Conservation (phyloP, 768 basidiomycete species). For the Phlegmacium glaucopus region DNA sequence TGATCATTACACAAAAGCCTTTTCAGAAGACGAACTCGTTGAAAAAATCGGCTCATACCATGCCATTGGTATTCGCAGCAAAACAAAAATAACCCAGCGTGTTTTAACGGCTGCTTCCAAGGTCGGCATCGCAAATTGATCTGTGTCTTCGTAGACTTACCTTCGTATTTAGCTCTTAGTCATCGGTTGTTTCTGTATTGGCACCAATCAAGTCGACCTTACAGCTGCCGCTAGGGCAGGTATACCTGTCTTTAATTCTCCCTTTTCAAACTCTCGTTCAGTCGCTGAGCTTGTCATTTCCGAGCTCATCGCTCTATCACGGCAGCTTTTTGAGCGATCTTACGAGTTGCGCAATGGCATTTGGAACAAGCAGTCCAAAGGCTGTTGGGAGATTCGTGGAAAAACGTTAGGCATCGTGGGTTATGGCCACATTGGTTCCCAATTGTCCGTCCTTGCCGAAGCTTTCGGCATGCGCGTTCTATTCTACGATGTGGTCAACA, state of each 20-base stretch:
- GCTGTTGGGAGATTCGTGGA: slow-evolving; percentile 97
- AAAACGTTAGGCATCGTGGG: slow-evolving; percentile 98
- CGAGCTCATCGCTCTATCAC: slow-evolving; percentile 90
- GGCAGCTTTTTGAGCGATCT: slow-evolving; percentile 88
- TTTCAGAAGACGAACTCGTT: slow-evolving; percentile 92
- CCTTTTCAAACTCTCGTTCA: slow-evolving; percentile 97
- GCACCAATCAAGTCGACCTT: slow-evolving; percentile 97
- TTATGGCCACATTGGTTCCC: slow-evolving; percentile 97
- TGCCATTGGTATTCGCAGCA: slow-evolving; percentile 94
- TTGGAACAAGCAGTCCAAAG: slow-evolving; percentile 99
- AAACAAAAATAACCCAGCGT: slow-evolving; percentile 91
- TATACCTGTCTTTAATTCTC: slow-evolving; percentile 98
- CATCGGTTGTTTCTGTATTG: slow-evolving; percentile 99
- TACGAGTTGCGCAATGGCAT: slow-evolving; percentile 84
- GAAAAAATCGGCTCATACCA: slow-evolving; percentile 81
- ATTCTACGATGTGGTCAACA: slow-evolving; percentile 92
- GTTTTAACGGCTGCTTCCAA: slow-evolving; percentile 86
- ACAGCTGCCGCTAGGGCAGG: slow-evolving; percentile 78
- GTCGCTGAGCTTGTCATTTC: slow-evolving; percentile 97
- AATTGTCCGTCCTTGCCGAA: slow-evolving; percentile 95
- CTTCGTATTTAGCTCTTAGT: slow-evolving; percentile 67
- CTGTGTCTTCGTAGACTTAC: neutral
- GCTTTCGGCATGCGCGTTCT: slow-evolving; percentile 94
- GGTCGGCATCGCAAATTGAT: slow-evolving; percentile 39
- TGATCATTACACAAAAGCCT: slow-evolving; percentile 81